phyloP scores from a whole-genome alignment of 257 asterid genomes.

The Solanum appendiculatum region DNA sequence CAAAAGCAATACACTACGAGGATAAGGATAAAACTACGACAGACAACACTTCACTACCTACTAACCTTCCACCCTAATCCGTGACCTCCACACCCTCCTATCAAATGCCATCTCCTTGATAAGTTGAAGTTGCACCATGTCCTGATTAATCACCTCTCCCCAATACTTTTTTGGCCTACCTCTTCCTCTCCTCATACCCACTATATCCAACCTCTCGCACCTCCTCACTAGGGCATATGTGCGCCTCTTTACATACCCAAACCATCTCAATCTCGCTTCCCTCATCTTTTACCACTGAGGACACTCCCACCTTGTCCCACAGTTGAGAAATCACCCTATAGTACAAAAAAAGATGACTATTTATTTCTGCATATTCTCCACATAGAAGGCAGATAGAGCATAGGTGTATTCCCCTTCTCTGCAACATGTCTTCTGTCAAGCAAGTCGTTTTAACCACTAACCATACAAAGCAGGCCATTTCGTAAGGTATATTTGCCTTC shows the following conservation, averaged over 20 bases:
- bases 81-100: not conserved
- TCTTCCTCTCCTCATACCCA: not conserved
- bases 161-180: not conserved
- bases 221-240: not conserved
- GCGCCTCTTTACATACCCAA: not conserved
- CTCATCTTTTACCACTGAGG: too few species aligned
- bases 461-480: not conserved
- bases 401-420: not conserved
- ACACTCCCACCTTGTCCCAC: not conserved
- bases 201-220: not conserved
- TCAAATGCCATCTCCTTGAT: not conserved
- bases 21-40: not conserved
- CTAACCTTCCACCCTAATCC: not conserved
- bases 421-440: not conserved
- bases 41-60: not conserved
- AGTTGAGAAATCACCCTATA: not conserved
- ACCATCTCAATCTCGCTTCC: too few species aligned
- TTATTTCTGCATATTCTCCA: not conserved
- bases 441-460: not conserved
- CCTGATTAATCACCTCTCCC: not conserved
- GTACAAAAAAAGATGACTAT: not conserved
- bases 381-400: not conserved
- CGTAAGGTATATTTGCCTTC: not conserved
- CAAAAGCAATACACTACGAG: not conserved
- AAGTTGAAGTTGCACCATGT: not conserved